Evolutionary conservation across 176 grass and related monocot species (phyloP), one percentile per base, ranked within the genome.

Genomic region (Avena insularis): DNA sequence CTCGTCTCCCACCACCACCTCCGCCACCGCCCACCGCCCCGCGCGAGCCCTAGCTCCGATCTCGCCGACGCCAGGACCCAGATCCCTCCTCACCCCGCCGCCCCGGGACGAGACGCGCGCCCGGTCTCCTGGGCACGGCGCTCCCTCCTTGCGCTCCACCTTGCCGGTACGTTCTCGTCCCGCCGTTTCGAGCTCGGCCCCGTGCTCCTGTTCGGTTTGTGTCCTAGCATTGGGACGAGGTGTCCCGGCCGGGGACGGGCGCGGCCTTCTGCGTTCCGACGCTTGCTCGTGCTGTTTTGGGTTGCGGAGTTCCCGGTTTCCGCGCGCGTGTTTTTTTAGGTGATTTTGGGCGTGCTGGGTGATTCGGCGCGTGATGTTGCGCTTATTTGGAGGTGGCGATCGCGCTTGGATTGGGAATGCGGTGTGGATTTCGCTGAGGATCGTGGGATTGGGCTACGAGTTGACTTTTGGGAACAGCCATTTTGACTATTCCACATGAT

Each of bases 1-100:
- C 77, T 36, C 72, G 75, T 33, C 83, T 46, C 71, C 66, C 74
- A 33, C 71, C 88, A 68, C 87, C 78, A 50, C 84, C 40, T 43
- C 84, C 79, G 79, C 60, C 65, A 68, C 65, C 65, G 67, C 67
- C 23, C 20, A 12, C 21, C 65, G 45, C 45, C 46, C 16, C 9
- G 79, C n/a, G 65, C 15, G n/a, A 89, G 88, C 62, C 88, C 88
- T 86, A 82, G 40, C 50, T 47, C 88, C 79, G 83, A 90, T 86
- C 62, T 71, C 79, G 77, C 82, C 77, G 77, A 33, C 53, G 71
- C n/a, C 14, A 9, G 50, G 71, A 14, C 11, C 53, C 72, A 78
- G 88, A 90, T 90, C 88, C 72, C 79, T 8, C 2, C 8, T 8
- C 68, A 16, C 68, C 68, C 33, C 31, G 29, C 40, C 15, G 67